Evolutionary conservation across 1,284 basidiomycete genomes (phyloP), one percentile per base, ranked within the genome.

Genomic region (Blastosporella zonata): DNA sequence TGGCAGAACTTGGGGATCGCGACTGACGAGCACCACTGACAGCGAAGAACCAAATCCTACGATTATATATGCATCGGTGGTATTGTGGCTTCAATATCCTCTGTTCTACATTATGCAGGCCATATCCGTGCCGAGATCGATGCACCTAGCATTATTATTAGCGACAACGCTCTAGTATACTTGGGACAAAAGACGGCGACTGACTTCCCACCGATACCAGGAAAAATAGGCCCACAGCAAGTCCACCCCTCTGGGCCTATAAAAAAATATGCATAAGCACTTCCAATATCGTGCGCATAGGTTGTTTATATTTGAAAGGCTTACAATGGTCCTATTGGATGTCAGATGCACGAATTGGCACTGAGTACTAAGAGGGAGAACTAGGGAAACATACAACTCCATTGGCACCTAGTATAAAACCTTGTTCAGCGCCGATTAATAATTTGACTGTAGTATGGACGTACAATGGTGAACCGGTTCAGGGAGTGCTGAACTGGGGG

Each of bases 151-250:
- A n/a, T 23, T 44, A 23, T 25, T 17, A 9, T 6, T 28, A 7
- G 7, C 39, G n/a, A n/a, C 25, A 28, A 6, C 22, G 39, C n/a
- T 27, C n/a, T 13, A 23, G 2, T 18, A 18, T 4, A 9, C n/a
- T n/a, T n/a, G 33, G 33, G 15, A 6, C 4, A 18, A 13, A 34
- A 17, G 9, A 34, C 8, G 3, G 13, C 6, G n/a, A 34, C 46
- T 52, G 29, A 48, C 42, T 20, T 52, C 23, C 50, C 50, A 35
- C 50, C 46, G 10, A 45, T 27, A n/a, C 23, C 36, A 13, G 28
- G 6, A 1, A 45, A 8, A 28, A 45, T 36, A 6, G 50, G 42
- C 25, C 50, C 50, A 28, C 50, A 52, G 22, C 50, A 52, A 12
- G 43, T 49, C 50, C 50, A 52, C 20, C 6, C 17, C 34, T 43